phyloP scores from a whole-genome alignment of 257 asterid genomes.

The Penstemon eatonii region DNA sequence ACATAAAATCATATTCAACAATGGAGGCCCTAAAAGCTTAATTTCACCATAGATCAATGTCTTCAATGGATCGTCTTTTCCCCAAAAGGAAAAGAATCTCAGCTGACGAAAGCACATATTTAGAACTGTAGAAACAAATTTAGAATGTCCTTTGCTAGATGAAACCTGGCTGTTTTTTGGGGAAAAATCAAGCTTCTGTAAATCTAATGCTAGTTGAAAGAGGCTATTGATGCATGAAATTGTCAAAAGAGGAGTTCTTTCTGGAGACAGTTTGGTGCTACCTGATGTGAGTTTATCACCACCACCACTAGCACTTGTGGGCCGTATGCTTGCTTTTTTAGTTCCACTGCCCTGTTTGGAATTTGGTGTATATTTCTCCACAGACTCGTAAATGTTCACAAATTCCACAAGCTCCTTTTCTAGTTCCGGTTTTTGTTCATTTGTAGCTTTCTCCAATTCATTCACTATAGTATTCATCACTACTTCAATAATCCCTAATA shows the following conservation, averaged over 20 bases:
- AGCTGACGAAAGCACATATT: conserved; percentile 56
- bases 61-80: conserved; percentile 64
- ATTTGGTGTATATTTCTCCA: conserved; percentile 46
- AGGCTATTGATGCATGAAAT: conserved; percentile 57
- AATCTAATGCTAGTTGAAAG: conserved; percentile 48
- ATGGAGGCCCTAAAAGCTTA: conserved; percentile 68
- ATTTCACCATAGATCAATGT: conserved; percentile 62
- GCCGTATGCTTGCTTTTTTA: conserved; percentile 39
- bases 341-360: conserved; percentile 40
- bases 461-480: conserved; percentile 59
- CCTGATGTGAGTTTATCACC: conserved; percentile 44
- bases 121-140: conserved; percentile 40
- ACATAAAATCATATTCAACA: conserved; percentile 58
- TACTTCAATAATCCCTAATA: conserved; percentile 68
- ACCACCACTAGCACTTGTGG: conserved; percentile 43
- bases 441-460: conserved; percentile 58
- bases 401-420: conserved; percentile 64
- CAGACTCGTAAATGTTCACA: conserved; percentile 49
- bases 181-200: conserved; percentile 37
- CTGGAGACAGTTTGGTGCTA: conserved; percentile 44
- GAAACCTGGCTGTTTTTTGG: conserved; percentile 58
- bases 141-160: conserved; percentile 45
- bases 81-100: conserved; percentile 42
- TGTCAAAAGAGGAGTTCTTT: conserved; percentile 72
- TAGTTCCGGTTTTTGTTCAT: conserved; percentile 50